These are phyloP conservation scores for Hymenoscyphus repandus DNA, from an alignment of 2,329 filamentous ascomycete genomes.

Conservation along the genomic window DNA sequence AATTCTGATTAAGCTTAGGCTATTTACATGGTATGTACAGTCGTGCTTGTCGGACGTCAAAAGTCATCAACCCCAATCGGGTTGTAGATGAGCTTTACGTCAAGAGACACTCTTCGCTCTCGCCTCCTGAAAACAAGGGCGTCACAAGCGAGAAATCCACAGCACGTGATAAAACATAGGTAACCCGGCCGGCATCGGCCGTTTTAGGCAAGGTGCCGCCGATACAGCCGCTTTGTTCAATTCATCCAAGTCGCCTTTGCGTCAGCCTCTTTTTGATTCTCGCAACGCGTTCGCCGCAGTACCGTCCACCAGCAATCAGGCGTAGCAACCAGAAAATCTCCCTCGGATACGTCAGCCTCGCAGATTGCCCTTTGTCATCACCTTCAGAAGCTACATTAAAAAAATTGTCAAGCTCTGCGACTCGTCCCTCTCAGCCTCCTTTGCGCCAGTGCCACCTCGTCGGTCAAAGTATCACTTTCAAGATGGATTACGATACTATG, in stretches of 20 bases:
- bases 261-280: neutral
- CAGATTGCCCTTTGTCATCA: neutral
- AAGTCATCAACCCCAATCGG: too few species aligned
- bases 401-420: neutral
- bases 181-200: too few species aligned
- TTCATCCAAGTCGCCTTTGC: neutral
- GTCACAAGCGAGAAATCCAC: too few species aligned
- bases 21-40: too few species aligned
- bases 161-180: too few species aligned
- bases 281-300: neutral
- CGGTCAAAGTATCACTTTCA: slow-evolving; percentile 16
- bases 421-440: neutral
- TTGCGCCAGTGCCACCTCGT: slow-evolving; percentile 2
- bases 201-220: too few species aligned
- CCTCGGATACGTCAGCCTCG: slow-evolving; percentile 4
- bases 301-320: neutral
- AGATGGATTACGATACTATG: slow-evolving; percentile 45
- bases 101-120: too few species aligned
- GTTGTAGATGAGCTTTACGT: too few species aligned
- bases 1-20: too few species aligned
- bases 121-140: too few species aligned
- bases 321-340: neutral
- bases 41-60: too few species aligned
- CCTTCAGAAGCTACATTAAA: neutral
- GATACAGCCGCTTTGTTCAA: neutral